Evolutionary conservation across 1,284 basidiomycete genomes (phyloP).

Genomic region (Coriolopsis trogii): DNA sequence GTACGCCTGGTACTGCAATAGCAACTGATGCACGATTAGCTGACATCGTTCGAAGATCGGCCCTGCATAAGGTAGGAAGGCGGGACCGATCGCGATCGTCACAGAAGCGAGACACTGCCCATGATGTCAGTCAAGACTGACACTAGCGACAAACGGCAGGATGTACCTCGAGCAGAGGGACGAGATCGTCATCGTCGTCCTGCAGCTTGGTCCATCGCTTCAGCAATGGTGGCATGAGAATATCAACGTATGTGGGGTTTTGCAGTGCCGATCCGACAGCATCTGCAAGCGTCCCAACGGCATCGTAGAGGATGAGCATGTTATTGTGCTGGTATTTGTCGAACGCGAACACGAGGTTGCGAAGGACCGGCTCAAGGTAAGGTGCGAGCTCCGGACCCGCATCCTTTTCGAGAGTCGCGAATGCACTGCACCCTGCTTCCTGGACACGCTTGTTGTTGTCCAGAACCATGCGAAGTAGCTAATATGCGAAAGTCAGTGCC

Average conservation of each 20-base stretch:
- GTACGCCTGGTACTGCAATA: conserved; percentile 82
- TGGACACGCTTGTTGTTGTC: conserved; percentile 99
- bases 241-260: conserved; percentile 87
- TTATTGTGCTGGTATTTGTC: conserved; percentile 99
- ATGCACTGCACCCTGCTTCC: conserved; percentile 98
- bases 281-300: conserved; percentile 96
- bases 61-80: conserved; percentile 88
- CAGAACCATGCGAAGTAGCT: conserved; percentile 97
- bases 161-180: conserved; percentile 89
- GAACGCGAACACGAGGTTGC: conserved; percentile 95
- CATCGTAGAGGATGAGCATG: conserved; percentile 97
- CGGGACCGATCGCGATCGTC: conserved; percentile 93
- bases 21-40: conserved; percentile 80
- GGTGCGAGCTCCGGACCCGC: conserved; percentile 90
- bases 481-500: conserved; percentile 12
- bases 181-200: conserved; percentile 92
- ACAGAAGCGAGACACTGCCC: conserved; percentile 94
- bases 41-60: conserved; percentile 95
- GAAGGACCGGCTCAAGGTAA: conserved; percentile 93
- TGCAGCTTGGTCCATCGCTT: conserved; percentile 87
- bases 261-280: conserved; percentile 90
- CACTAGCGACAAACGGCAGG: conserved; percentile 1
- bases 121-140: conserved; percentile 1
- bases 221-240: conserved; percentile 95
- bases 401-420: conserved; percentile 98